Base-by-base conservation (phyloP, 2,329 filamentous ascomycete genomes). In the Penicillium sp. region DNA sequence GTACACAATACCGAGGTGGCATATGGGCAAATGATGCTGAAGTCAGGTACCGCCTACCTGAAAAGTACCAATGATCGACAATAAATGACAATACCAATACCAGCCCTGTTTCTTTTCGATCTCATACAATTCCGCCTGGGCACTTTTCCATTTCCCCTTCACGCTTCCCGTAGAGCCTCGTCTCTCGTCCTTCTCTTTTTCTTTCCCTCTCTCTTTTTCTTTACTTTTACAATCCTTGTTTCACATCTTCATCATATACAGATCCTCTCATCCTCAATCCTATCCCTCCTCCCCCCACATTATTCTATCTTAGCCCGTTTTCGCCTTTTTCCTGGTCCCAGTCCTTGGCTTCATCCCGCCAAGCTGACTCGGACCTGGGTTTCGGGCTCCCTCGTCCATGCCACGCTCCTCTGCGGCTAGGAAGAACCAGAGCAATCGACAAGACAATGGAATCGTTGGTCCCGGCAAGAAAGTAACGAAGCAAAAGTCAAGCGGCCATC, bases 361-460 rank as follows among this genome's bases (percentile, higher is more conserved):
- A 73, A 73, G 71, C 67, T 65, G 71, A 73, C 70, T 72, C 64
- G 71, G 70, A 70, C 66, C 68, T 69, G 65, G 68, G 63, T 65
- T 61, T 67, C 61, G 61, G 67, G 65, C 65, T 62, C 64, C 63
- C 67, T 74, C 63, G 68, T 72, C 74, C 69, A 76, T 77, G 75
- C 72, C 73, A 72, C 73, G 73, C 67, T 71, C 67, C 57, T 67
- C 67, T 64, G 70, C 74, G 64, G 69, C 72, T 68, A 74, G 73
- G 66, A 75, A 76, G 69, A 86, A 77, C 75, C 80, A 84, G 75
- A 86, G 86, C 73, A 82, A 78, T 65, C 83, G 87, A 72, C 87
- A 95, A 75, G 90, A 95, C 75, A 90, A 88, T 85, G 89, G 89
- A 67, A 79, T 89, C 71, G 86, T 90, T 79, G 84, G 84, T 65